phyloP scores from a whole-genome alignment of 176 grass and related monocot species.

The Avena sativa region DNA sequence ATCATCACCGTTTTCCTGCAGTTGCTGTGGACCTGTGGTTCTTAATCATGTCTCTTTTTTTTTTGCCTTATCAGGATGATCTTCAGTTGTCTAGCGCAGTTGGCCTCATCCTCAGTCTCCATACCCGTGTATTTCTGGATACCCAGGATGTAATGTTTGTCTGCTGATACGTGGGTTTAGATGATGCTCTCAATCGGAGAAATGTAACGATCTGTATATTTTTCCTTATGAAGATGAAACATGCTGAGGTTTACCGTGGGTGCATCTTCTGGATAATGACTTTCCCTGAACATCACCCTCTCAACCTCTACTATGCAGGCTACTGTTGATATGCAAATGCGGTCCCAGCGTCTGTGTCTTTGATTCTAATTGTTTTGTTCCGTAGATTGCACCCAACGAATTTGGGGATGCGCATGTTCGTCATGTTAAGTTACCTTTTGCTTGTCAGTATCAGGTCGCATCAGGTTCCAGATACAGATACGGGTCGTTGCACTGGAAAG shows the following conservation, averaged over 20 bases:
- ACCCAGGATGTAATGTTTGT: constrained; percentile 8
- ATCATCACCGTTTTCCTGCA: not conserved
- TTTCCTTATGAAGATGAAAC: constrained; percentile 14
- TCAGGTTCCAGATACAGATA: not conserved
- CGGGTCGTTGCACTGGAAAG: not conserved
- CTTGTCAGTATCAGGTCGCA: not conserved
- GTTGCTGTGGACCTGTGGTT: not conserved
- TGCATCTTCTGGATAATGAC: constrained; percentile 9
- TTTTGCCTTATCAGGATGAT: constrained; percentile 36
- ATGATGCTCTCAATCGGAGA: constrained; percentile 28
- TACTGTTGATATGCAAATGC: not conserved
- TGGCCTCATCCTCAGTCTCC: constrained; percentile 15
- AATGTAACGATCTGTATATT: constrained; percentile 41
- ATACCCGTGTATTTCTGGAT: not conserved
- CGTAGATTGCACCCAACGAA: not conserved
- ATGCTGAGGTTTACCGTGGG: constrained; percentile 23
- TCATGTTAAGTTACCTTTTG: not conserved
- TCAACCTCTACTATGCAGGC: not conserved
- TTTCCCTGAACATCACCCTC: not conserved
- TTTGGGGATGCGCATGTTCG: not conserved
- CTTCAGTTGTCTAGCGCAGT: constrained; percentile 4
- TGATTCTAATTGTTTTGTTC: not conserved
- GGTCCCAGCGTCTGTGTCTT: not conserved
- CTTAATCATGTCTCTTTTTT: not conserved
- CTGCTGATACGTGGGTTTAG: constrained; percentile 38